phyloP scores from a whole-genome alignment of 352 stramenopile genomes.

The Phytophthora sansomeana region DNA sequence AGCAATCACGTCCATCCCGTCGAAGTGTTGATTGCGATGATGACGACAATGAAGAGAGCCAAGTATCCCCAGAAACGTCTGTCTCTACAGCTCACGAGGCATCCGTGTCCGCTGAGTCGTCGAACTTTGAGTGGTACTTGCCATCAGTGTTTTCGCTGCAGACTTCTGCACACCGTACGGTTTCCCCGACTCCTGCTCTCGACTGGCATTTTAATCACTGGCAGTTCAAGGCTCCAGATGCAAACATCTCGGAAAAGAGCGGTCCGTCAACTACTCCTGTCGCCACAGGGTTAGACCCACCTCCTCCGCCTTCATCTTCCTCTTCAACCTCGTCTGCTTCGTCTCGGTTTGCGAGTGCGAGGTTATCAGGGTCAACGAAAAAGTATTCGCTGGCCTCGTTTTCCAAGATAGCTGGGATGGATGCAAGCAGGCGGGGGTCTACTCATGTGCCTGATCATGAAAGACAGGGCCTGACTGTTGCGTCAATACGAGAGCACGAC shows the following conservation, averaged over 20 bases:
- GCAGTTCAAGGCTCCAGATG: slow-evolving; percentile 44
- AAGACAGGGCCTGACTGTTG: slow-evolving; percentile 13
- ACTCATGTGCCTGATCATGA: slow-evolving; percentile 24
- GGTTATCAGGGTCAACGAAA: slow-evolving; percentile 38
- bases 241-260: slow-evolving; percentile 24
- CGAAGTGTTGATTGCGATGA: slow-evolving; percentile 30
- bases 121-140: slow-evolving; percentile 81
- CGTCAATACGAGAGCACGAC: slow-evolving; percentile 35
- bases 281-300: slow-evolving; percentile 26
- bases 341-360: slow-evolving; percentile 38
- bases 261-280: slow-evolving; percentile 10
- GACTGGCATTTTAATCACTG: slow-evolving; percentile 86
- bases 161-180: slow-evolving; percentile 58
- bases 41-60: slow-evolving; percentile 28
- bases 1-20: slow-evolving; percentile 16
- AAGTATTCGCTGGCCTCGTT: slow-evolving; percentile 73
- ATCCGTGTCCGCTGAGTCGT: slow-evolving; percentile 36
- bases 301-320: slow-evolving; percentile 34
- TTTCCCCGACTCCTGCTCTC: slow-evolving; percentile 59
- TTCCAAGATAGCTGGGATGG: slow-evolving; percentile 56
- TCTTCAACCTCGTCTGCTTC: slow-evolving; percentile 43
- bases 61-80: slow-evolving; percentile 13
- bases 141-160: slow-evolving; percentile 80
- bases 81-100: slow-evolving; percentile 21
- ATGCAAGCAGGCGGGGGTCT: slow-evolving; percentile 22